Base-by-base conservation (phyloP, 208 protist species). In the Blastocrithidia nonstop region DNA sequence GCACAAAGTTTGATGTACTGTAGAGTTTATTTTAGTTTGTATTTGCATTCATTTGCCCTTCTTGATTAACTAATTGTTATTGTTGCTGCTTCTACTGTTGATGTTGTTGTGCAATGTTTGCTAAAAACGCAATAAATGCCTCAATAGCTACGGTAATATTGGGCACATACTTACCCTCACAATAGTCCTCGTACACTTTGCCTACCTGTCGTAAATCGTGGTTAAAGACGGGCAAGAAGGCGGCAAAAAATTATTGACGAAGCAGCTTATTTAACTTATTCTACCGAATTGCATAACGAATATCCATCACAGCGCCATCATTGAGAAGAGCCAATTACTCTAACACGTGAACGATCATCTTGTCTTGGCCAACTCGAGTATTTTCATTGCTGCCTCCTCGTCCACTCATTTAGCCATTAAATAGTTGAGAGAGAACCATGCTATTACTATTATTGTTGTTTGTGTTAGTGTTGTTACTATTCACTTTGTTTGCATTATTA, bases 141-240 rank as follows among this genome's bases (percentile, higher is more conserved):
- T 88, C 72, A 21, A 86, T 67, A 15, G 77, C 82, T 17, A 81
- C 66, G 1, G 66, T 84, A 32, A 84, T 60, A 55, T 88, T 87
- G 6, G 82, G 82, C 39, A 91, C 77, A 53, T 78, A 91, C 49
- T 80, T 81, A 33, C 82, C 82, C 8, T 61, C 57, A 47, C 46
- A 66, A 60, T 91, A 91, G 28, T 78, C 71, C 17, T 70, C 52
- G 45, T 85, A 85, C 15, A 64, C 37, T 35, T 72, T 49, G 26
- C 59, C 38, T 16, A 72, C 73, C 33, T 67, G 70, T 37, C 47
- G 57, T 33, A 61, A 45, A 36, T 81, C 63, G 39, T 79, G 46
- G 33, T 56, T 47, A 50, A 74, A 84, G 20, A 84, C 76, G 45
- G 81, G 76, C 28, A 78, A 42, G 38, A 91, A 71, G n/a, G 69